Evolutionary conservation across 768 basidiomycete species (phyloP), one percentile per base, ranked within the genome.

Genomic region (Roridomyces roridus): DNA sequence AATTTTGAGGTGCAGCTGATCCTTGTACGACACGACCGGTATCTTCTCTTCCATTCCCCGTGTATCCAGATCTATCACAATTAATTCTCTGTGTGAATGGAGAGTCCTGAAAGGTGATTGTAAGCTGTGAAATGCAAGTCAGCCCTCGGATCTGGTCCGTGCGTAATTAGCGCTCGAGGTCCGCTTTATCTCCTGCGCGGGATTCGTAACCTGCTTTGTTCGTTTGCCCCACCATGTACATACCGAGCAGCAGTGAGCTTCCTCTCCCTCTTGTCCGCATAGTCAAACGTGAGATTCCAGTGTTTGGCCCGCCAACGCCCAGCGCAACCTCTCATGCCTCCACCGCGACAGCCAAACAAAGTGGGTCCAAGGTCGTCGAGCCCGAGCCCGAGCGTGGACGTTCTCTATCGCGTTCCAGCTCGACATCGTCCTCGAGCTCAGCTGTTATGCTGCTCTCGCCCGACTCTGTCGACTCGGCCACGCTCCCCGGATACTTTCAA

Each of bases 311-410:
- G 14, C 29, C 29, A 44, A 44, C 42, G 17, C 48, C 58, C 6
- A n/a, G n/a, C n/a, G 58, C 52, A 45, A 55, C 46, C 57, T 59
- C 57, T 2, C 51, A 48, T 8, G 51, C 35, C 18, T 59, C 58
- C 43, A 54, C 58, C n/a, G 39, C 44, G 17, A 59, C 58, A 47
- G 17, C 31, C 40, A 6, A n/a, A 20, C n/a, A 49, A 36, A 21
- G 46, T 49, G 26, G 26, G 28, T 18, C 53, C 51, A 31, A 39
- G 25, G 12, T 28, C 3, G 57, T 37, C 5, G 57, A 53, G 29
- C 41, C 47, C 43, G 57, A 59, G 18, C 58, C 47, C 43, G 57
- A 59, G 18, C 58, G 58, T 10, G 58, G 58, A 6, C 58, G 58
- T 28, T 55, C 52, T 17, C 52, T 59, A 17, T 59, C 58, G 24